Percentiles rank a stretch among this genome's conserved stretches.
phyloP scores from a whole-genome alignment of 371 early-diverging fungal species.

The Blakeslea trispora region DNA sequence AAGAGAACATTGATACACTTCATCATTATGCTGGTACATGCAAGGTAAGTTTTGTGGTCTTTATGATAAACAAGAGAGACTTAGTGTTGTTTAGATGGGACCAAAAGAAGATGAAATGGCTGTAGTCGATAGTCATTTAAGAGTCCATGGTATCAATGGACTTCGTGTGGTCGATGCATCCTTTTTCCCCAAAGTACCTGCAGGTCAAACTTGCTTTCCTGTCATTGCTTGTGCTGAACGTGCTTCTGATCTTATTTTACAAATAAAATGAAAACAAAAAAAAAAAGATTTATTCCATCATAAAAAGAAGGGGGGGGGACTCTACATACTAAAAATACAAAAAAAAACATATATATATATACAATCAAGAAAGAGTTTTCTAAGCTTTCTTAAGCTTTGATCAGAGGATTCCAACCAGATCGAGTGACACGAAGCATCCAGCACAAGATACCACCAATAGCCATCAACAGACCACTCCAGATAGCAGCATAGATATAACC shows the following conservation, averaged over 20 bases:
- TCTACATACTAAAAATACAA: no score
- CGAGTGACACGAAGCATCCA: slow-evolving; percentile 28
- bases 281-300: no score
- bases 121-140: slow-evolving; percentile 44
- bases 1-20: slow-evolving; percentile 29
- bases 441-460: slow-evolving; percentile 28
- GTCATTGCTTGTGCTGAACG: slow-evolving; percentile 33
- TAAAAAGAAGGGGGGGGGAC: no score
- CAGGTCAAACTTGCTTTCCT: slow-evolving; percentile 35
- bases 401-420: slow-evolving; percentile 28
- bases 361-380: no score
- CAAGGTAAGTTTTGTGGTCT: no score
- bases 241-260: slow-evolving; percentile 26
- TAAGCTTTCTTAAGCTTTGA: slow-evolving; percentile 7
- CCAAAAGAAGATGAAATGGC: slow-evolving; percentile 11
- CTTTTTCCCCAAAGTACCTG: slow-evolving; percentile 41
- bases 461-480: slow-evolving; percentile 27
- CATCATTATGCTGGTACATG: slow-evolving; percentile 48
- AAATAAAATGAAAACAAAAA: not conserved
- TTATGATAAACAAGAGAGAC: no score
- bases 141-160: slow-evolving; percentile 39
- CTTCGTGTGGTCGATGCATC: slow-evolving; percentile 55
- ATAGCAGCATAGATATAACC: slow-evolving; percentile 30
- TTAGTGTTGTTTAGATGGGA: slow-evolving; percentile 22
- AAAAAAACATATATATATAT: no score